phyloP scores from a whole-genome alignment of 1,139 yeast genomes.

The Magnusiomyces ingens region DNA sequence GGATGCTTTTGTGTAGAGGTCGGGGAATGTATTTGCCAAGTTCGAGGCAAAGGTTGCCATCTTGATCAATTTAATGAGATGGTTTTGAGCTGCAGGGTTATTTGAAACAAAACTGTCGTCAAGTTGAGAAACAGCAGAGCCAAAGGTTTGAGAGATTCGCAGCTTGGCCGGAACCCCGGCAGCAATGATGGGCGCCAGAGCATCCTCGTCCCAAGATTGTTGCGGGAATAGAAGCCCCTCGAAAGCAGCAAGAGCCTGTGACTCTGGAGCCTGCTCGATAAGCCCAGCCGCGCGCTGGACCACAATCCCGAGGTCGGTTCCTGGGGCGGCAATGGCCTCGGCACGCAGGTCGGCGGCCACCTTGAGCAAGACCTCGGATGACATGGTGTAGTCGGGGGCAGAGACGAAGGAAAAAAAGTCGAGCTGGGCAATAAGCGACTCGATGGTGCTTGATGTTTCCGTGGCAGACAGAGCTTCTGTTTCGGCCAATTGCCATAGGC shows the following conservation, averaged over 20 bases:
- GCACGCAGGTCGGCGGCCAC: not conserved
- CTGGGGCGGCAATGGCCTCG: not conserved
- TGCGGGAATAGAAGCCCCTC: too few species aligned
- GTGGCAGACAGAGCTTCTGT: not conserved
- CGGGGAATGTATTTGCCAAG: constrained; percentile 8
- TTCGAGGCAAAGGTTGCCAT: constrained; percentile 11
- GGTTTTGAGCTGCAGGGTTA: too few species aligned
- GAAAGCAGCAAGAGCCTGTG: too few species aligned
- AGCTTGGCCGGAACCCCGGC: too few species aligned
- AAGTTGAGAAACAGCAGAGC: too few species aligned
- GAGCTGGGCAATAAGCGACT: constrained; percentile 1
- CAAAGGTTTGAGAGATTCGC: too few species aligned
- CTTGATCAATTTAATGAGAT: constrained; percentile 4
- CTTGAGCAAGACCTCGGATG: not conserved
- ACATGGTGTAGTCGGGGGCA: not conserved
- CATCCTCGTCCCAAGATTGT: too few species aligned
- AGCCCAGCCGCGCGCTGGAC: not conserved
- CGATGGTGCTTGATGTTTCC: not conserved
- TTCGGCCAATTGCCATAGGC: constrained; percentile 1
- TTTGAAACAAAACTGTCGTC: too few species aligned
- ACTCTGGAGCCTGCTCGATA: too few species aligned
- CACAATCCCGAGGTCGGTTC: not conserved
- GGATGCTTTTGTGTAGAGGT: not conserved
- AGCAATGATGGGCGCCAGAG: too few species aligned
- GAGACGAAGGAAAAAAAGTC: not conserved